phyloP scores from a whole-genome alignment of 1,284 basidiomycete species.

The Austropuccinia psidii region DNA sequence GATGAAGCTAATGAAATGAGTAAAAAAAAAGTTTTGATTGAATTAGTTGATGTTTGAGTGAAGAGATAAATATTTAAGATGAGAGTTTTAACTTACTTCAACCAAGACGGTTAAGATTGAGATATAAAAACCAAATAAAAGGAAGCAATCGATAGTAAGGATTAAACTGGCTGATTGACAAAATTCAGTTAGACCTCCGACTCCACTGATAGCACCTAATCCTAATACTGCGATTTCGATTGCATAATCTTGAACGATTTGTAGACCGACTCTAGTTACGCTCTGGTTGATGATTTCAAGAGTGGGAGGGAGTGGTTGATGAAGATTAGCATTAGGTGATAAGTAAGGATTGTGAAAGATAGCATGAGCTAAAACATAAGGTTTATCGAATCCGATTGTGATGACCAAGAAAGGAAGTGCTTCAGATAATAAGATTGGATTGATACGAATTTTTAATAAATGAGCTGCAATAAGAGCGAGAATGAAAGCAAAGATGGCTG shows the following conservation, averaged over 20 bases:
- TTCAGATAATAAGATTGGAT: slow-evolving; percentile 86
- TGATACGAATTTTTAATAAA: slow-evolving; percentile 74
- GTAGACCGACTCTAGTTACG: slow-evolving; percentile 66
- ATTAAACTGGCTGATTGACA: slow-evolving; percentile 86
- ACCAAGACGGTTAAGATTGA: slow-evolving; percentile 88
- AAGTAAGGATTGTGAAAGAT: slow-evolving; percentile 79
- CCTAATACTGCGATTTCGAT: slow-evolving; percentile 83
- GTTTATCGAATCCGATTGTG: slow-evolving; percentile 96
- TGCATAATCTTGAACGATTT: slow-evolving; percentile 83
- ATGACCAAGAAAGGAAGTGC: slow-evolving; percentile 96
- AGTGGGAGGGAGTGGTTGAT: slow-evolving; percentile 47
- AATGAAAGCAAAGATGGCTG: slow-evolving; percentile 78
- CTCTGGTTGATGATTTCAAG: slow-evolving; percentile 73
- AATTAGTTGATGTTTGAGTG: neutral
- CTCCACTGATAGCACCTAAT: slow-evolving; percentile 76
- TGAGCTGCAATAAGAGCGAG: slow-evolving; percentile 77
- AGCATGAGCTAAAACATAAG: slow-evolving; percentile 78
- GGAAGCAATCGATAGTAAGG: slow-evolving; percentile 74
- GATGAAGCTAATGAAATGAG: slow-evolving; percentile 3
- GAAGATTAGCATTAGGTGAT: slow-evolving; percentile 46
- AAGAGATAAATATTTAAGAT: neutral
- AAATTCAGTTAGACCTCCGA: slow-evolving; percentile 86
- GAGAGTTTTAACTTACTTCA: slow-evolving; percentile 52
- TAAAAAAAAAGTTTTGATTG: neutral
- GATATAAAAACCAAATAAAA: slow-evolving; percentile 83